Evolutionary conservation across 768 basidiomycete genomes (phyloP).

Genomic region (Porpolomopsis calyptriformis): DNA sequence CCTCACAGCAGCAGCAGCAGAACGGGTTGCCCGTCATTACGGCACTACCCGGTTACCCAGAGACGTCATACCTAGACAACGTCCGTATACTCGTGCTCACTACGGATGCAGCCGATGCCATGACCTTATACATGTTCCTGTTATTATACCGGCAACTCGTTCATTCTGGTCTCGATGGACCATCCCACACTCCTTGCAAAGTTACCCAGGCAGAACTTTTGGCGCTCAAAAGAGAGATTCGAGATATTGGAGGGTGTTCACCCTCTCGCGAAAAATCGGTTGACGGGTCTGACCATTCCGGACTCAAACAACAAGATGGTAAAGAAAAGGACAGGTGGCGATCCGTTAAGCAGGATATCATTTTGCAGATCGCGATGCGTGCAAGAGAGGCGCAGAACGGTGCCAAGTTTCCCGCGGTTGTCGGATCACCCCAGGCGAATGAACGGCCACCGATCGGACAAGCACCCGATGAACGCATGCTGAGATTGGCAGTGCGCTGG

Average conservation of each 20-base stretch:
- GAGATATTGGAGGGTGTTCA: constrained; percentile 53
- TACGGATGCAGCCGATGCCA: constrained; percentile 64
- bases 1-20: constrained; percentile 23
- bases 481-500: constrained; percentile 62
- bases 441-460: constrained; percentile 20
- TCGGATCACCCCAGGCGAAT: constrained; percentile 14
- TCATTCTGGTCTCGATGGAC: constrained; percentile 33
- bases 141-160: constrained; percentile 71
- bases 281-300: constrained; percentile 15
- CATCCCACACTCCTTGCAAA: constrained; percentile 17
- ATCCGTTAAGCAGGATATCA: constrained; percentile 49
- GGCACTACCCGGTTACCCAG: constrained; percentile 45
- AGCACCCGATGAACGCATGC: constrained; percentile 39
- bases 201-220: constrained; percentile 44
- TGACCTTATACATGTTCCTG: constrained; percentile 69
- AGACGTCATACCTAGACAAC: constrained; percentile 74
- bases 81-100: constrained; percentile 55
- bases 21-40: constrained; percentile 16
- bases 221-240: constrained; percentile 63
- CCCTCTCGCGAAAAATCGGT: constrained; percentile 19
- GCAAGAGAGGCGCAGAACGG: constrained; percentile 37
- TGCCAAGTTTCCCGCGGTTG: constrained; percentile 11
- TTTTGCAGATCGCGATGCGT: constrained; percentile 66
- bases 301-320: constrained; percentile 17
- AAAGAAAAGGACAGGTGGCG: constrained; percentile 45